Percentiles rank a stretch among this genome's conserved stretches.
These are phyloP conservation scores for Xylaria acuta DNA, from an alignment of 495 filamentous ascomycete genomes.

Conservation along the genomic window DNA sequence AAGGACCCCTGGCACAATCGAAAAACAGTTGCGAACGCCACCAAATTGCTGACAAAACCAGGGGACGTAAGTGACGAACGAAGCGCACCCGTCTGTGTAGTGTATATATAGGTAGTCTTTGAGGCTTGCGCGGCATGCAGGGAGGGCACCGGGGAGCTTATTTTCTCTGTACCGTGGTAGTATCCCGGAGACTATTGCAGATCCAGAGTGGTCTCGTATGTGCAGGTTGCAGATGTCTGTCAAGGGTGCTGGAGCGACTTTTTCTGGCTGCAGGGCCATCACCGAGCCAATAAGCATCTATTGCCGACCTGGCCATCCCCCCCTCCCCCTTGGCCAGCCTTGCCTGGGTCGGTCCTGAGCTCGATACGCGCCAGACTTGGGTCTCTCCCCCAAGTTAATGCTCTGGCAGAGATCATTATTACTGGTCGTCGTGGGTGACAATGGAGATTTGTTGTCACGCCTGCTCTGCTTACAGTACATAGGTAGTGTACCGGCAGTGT, in stretches of 20 bases:
- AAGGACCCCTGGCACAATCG: background rate
- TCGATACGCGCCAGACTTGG: background rate
- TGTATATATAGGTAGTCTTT: background rate
- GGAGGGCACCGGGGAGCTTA: slow-evolving; percentile 4
- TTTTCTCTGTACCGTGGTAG: slow-evolving; percentile 2
- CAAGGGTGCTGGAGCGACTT: background rate
- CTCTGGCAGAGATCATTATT: background rate
- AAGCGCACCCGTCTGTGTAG: background rate
- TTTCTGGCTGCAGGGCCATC: background rate
- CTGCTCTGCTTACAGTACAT: background rate
- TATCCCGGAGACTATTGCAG: background rate
- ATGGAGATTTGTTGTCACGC: background rate
- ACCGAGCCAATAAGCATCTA: background rate
- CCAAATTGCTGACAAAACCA: slow-evolving; percentile 10
- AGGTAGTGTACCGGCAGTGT: background rate
- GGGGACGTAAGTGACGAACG: background rate
- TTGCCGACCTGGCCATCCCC: background rate
- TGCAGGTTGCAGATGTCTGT: slow-evolving; percentile 12
- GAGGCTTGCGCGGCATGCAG: slow-evolving; percentile 1
- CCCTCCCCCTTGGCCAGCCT: background rate
- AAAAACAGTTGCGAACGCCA: background rate
- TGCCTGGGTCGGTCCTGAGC: background rate
- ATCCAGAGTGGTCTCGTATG: slow-evolving; percentile 11
- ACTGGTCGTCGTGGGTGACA: background rate
- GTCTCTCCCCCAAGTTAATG: background rate